Conservation (phyloP, 768 basidiomycete genomes). For the Sarcodon sp. region DNA sequence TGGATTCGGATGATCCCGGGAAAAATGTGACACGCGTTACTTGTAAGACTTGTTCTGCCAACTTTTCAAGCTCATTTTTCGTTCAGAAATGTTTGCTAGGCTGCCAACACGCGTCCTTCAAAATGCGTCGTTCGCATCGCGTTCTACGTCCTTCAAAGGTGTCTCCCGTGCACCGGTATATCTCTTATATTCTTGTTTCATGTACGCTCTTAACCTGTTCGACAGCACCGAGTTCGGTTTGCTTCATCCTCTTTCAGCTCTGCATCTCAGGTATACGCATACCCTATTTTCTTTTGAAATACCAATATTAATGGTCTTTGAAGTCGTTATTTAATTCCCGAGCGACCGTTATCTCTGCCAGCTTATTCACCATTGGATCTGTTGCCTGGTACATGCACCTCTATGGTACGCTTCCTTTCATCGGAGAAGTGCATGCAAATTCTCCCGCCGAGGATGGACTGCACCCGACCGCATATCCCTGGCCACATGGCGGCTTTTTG, state of each 20-base stretch:
- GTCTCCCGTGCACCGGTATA: slow-evolving; percentile 29
- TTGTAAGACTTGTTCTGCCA: too few relatives aligned
- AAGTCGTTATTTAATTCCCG: slow-evolving; percentile 62
- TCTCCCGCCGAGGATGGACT: slow-evolving; percentile 90
- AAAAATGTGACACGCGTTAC: too few relatives aligned
- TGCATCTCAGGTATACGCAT: slow-evolving; percentile 48
- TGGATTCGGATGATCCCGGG: too few relatives aligned
- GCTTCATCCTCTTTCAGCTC: slow-evolving; percentile 48
- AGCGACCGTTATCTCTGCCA: slow-evolving; percentile 61
- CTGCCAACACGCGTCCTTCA: slow-evolving; percentile 63
- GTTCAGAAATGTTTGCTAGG: slow-evolving; percentile 80
- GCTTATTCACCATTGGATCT: slow-evolving; percentile 72
- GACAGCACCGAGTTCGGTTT: slow-evolving; percentile 47
- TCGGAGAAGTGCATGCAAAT: slow-evolving; percentile 88
- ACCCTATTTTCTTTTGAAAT: not conserved
- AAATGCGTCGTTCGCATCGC: slow-evolving; percentile 36
- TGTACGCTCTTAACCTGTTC: slow-evolving; percentile 6
- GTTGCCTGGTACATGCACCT: slow-evolving; percentile 95
- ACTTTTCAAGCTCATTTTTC: too few relatives aligned
- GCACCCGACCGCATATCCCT: slow-evolving; percentile 78
- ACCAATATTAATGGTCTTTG: not conserved
- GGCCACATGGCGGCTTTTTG: slow-evolving; percentile 79
- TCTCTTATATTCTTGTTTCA: slow-evolving; percentile 40
- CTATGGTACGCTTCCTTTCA: slow-evolving; percentile 81
- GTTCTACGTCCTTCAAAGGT: slow-evolving; percentile 21